Base-by-base conservation (phyloP, 169 alveolate species). In the Blepharisma undulans region DNA sequence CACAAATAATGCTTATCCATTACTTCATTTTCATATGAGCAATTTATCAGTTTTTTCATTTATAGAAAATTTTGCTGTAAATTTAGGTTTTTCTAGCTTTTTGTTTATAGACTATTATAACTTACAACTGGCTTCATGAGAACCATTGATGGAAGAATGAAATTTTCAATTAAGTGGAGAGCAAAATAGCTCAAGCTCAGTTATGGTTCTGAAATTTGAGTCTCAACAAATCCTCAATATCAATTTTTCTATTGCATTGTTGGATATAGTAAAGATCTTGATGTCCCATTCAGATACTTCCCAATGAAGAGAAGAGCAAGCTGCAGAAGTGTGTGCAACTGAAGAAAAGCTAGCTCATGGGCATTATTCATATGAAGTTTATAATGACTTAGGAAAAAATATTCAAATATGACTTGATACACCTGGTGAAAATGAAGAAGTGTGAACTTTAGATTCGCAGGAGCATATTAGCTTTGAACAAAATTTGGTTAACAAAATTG, bases 331-430 rank as follows among this genome's bases (percentile, higher is more conserved):
- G 3, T 48, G n/a, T n/a, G n/a, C n/a, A n/a, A n/a, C n/a, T n/a
- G n/a, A n/a, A n/a, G n/a, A n/a, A n/a, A n/a, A n/a, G n/a, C 16
- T 82, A 22, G 89, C 89, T 21, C 89, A 82, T 82, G 89, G 89
- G 4, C 84, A 82, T 21, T 82, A 34, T 59, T 48, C 36, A 12
- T 82, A 82, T 60, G 60, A 8, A 14, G 8, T 82, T 8, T 16
- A 82, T 32, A 82, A 82, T 60, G 18, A 22, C 5, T n/a, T 82
- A 22, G 89, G 76, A 10, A 19, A 18, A 18, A 32, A 22, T 48
- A 22, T 60, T 32, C 16, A 59, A 6, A 78, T 60, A 4, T 82
- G 89, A 33, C 74, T 82, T 48, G 78, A 82, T 60, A 27, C 36
- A 3, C 1, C 89, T 36, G 76, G 74, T 16, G 66, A 48, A 48